Evolutionary conservation across 306 rosid genomes (phyloP).

Genomic region (Glycine tomentella): DNA sequence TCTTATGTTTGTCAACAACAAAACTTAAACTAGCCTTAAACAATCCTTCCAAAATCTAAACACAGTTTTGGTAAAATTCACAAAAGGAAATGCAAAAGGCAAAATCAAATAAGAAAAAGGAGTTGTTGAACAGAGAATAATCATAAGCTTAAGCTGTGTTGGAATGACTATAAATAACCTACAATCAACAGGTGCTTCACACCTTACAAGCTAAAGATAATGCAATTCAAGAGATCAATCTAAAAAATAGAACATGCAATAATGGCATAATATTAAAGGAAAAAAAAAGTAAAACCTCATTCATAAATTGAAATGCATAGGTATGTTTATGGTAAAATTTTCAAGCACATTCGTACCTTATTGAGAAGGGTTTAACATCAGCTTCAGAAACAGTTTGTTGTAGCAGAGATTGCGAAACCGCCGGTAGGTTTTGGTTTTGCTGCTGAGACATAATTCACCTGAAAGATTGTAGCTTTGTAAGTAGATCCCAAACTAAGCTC

Average conservation of each 20-base stretch:
- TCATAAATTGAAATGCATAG: not conserved
- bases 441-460: conserved; percentile 49
- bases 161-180: conserved; percentile 1
- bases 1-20: not conserved
- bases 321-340: not conserved
- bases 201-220: not conserved
- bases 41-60: not conserved
- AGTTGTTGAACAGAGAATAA: conserved; percentile 35
- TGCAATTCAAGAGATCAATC: conserved; percentile 29
- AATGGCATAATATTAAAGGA: conserved; percentile 26
- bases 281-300: not conserved
- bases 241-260: conserved; percentile 49
- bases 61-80: not conserved
- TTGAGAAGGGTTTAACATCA: conserved; percentile 56
- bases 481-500: conserved; percentile 10
- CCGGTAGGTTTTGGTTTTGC: conserved; percentile 55
- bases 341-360: conserved; percentile 53
- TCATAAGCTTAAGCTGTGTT: not conserved
- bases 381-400: conserved; percentile 42
- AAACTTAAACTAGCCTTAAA: not conserved
- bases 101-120: not conserved
- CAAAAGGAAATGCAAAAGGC: not conserved
- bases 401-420: conserved; percentile 50
- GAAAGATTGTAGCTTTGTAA: conserved; percentile 35
- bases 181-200: conserved; percentile 7